phyloP scores from a whole-genome alignment of 371 early-diverging fungal species.

The Apophysomyces elegans region DNA sequence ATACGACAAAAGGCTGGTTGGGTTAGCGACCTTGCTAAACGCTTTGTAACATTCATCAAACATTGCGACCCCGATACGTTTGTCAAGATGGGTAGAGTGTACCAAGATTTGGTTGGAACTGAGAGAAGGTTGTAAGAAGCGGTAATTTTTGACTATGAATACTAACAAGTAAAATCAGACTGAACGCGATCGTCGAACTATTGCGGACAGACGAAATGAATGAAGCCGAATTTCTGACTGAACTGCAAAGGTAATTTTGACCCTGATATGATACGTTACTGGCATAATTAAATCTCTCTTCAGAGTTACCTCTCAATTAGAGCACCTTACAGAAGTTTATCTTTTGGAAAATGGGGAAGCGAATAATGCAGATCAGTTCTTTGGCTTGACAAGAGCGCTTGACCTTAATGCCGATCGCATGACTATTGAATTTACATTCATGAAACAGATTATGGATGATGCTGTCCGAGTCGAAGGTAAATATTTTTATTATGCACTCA shows the following conservation, averaged over 20 bases:
- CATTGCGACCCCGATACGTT: slow-evolving; percentile 74
- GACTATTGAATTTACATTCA: slow-evolving; percentile 61
- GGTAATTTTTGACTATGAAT: not conserved
- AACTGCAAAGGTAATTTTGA: slow-evolving; percentile 49
- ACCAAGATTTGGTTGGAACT: slow-evolving; percentile 71
- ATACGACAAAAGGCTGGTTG: slow-evolving; percentile 70
- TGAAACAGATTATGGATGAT: slow-evolving; percentile 41
- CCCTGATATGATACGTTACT: not conserved
- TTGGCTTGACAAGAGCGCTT: slow-evolving; percentile 55
- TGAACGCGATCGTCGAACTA: slow-evolving; percentile 71
- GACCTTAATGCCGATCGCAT: slow-evolving; percentile 72
- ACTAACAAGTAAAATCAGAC: slow-evolving; percentile 25
- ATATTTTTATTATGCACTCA: not conserved
- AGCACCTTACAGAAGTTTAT: slow-evolving; percentile 69
- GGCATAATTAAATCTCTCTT: not conserved
- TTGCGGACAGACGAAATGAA: slow-evolving; percentile 75
- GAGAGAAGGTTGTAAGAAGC: slow-evolving; percentile 55
- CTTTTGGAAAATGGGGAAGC: slow-evolving; percentile 37
- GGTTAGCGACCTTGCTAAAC: slow-evolving; percentile 67
- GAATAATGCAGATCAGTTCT: slow-evolving; percentile 56
- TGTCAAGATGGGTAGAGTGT: slow-evolving; percentile 66
- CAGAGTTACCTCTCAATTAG: slow-evolving; percentile 66
- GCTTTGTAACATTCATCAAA: slow-evolving; percentile 71
- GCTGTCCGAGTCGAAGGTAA: slow-evolving; percentile 37
- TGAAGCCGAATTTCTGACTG: slow-evolving; percentile 62